Conservation (phyloP, 345 rosid species). For the Arabidopsis thaliana region DNA sequence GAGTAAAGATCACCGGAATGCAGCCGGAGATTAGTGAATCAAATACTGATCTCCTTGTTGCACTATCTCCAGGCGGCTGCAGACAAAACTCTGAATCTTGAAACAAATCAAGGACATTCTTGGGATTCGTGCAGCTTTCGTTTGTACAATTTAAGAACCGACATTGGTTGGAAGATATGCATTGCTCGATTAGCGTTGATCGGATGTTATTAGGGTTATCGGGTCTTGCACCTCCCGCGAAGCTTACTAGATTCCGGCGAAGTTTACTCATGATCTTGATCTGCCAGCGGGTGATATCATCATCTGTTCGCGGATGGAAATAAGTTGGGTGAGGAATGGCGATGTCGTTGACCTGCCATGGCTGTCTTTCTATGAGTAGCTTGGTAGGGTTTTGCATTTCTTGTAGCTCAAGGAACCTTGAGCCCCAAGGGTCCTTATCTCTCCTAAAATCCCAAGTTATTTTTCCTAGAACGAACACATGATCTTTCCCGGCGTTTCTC, state of each 20-base stretch:
- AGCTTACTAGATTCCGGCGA: background rate
- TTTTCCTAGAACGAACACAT: constrained; percentile 72
- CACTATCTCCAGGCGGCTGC: constrained; percentile 79
- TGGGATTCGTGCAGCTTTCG: background rate
- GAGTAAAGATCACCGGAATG: constrained; percentile 73
- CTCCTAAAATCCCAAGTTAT: constrained; percentile 88
- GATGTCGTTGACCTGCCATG: constrained; percentile 74
- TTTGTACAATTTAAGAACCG: constrained; percentile 1
- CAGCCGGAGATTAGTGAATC: constrained; percentile 77
- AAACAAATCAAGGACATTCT: background rate
- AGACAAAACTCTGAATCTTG: constrained; percentile 62
- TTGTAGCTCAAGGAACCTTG: constrained; percentile 56
- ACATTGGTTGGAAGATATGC: constrained; percentile 1
- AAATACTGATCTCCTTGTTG: constrained; percentile 72
- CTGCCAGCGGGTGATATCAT: constrained; percentile 67
- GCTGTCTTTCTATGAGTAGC: constrained; percentile 76
- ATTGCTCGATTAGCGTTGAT: constrained; percentile 2
- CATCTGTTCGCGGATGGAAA: constrained; percentile 69
- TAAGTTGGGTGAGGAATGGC: constrained; percentile 79
- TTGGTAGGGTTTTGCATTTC: constrained; percentile 78
- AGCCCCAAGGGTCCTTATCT: constrained; percentile 59
- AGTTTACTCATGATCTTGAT: constrained; percentile 45
- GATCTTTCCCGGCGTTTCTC: constrained; percentile 63
- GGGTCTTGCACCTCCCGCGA: constrained; percentile 3
- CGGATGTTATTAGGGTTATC: background rate